Percentiles rank a stretch among this genome's conserved stretches.
phyloP scores from a whole-genome alignment of 2,329 filamentous ascomycete species.

The Talaromyces sp. region DNA sequence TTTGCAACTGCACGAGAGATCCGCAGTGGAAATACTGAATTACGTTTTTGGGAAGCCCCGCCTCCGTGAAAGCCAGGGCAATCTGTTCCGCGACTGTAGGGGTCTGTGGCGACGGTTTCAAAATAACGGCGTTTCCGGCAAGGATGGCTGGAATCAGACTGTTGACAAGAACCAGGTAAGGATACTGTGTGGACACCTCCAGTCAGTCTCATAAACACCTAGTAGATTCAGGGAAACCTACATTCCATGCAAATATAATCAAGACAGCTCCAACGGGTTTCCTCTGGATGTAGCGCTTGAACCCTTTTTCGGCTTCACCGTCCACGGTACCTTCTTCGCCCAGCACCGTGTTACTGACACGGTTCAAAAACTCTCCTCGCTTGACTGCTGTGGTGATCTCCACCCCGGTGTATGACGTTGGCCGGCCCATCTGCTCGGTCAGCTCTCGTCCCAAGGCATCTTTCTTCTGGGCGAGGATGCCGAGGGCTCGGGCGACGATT shows the following conservation, averaged over 20 bases:
- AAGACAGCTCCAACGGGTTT: slow-evolving; percentile 82
- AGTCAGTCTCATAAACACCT: slow-evolving; percentile 4
- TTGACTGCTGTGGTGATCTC: slow-evolving; percentile 83
- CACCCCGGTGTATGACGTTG: slow-evolving; percentile 78
- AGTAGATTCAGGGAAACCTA: slow-evolving; percentile 44
- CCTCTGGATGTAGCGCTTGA: slow-evolving; percentile 86
- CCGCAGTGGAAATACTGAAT: slow-evolving; percentile 92
- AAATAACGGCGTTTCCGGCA: slow-evolving; percentile 82
- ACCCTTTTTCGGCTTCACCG: slow-evolving; percentile 79
- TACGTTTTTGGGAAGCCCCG: slow-evolving; percentile 76
- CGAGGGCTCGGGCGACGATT: slow-evolving; percentile 75
- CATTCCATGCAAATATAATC: slow-evolving; percentile 94
- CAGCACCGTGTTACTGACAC: slow-evolving; percentile 73
- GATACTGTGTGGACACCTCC: slow-evolving; percentile 59
- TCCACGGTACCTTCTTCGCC: slow-evolving; percentile 61
- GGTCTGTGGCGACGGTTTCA: slow-evolving; percentile 94
- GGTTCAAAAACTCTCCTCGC: slow-evolving; percentile 79
- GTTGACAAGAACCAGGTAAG: slow-evolving; percentile 90
- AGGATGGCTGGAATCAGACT: slow-evolving; percentile 87
- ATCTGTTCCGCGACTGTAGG: slow-evolving; percentile 87
- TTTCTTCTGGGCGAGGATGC: slow-evolving; percentile 64
- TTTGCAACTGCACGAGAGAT: slow-evolving; percentile 69
- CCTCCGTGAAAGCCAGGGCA: slow-evolving; percentile 68
- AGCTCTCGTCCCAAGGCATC: slow-evolving; percentile 80
- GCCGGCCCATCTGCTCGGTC: slow-evolving; percentile 91